Evolutionary conservation across 2,329 filamentous ascomycete species (phyloP), one percentile per base, ranked within the genome.

Genomic region (Corynespora cassiicola): DNA sequence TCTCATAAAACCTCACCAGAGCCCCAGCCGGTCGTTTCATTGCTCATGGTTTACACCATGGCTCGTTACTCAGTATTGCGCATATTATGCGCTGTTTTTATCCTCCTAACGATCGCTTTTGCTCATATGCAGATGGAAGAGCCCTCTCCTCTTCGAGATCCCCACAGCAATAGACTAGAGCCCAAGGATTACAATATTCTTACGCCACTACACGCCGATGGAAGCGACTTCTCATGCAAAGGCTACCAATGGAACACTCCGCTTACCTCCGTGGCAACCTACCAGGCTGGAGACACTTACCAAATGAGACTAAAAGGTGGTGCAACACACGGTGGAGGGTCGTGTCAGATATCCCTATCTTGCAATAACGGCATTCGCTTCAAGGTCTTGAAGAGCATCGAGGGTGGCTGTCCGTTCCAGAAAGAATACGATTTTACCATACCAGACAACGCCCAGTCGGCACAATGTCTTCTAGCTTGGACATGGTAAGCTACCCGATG

Each of bases 221-320:
- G 85, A 17, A 74, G 75, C 42, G 79, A 90, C 68, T 94, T 82
- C 65, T 85, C 88, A 5, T 94, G 88, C 79, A 90, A 90, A 73
- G 84, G 85, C 8, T 82, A 82, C 36, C 75, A 79, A 42, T 68
- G 66, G 21, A 76, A 79, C 44, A 62, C 60, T 11, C 57, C 70
- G 2, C 81, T 81, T 48, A 65, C 72, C 12, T 67, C 81, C 4
- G 79, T 82, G 14, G 81, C 79, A 22, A 80, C 75, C 16, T 91
- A 86, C 66, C 62, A 70, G 4, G 78, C 84, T 5, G 88, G 88
- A 21, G 66, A 75, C 39, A 68, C 72, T 18, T 83, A 88, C 68
- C 79, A 80, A 50, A 76, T 90, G 68, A 80, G 77, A 42, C 72
- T 91, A 36, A 71, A 69, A 42, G 87, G 87, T 22, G 78, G 77